A percentile compares a stretch with the other conserved stretches of the same genome.
Evolutionary conservation across 176 grass and related monocot genomes (phyloP).

Genomic region (Canna indica): DNA sequence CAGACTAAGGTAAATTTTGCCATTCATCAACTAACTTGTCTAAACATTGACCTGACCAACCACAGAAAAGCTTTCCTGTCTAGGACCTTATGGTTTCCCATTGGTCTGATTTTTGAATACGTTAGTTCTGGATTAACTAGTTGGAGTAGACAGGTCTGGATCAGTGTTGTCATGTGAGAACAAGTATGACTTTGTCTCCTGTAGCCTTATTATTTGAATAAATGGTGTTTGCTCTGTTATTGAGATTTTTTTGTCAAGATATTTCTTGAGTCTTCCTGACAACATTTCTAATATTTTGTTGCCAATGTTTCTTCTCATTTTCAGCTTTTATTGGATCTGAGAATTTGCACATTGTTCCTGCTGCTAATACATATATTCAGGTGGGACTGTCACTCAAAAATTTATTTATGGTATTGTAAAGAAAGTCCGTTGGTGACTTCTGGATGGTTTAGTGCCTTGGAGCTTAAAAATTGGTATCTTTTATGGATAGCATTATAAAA

Average conservation of each 20-base stretch:
- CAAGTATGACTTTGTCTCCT: background rate
- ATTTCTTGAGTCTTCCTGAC: background rate
- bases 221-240: background rate
- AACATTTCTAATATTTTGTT: constrained; percentile 1
- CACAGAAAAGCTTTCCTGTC: background rate
- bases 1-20: too few species aligned
- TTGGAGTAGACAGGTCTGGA: background rate
- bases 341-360: constrained; percentile 73
- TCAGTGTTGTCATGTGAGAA: background rate
- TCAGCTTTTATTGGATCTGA: constrained; percentile 77
- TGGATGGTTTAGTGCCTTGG: background rate
- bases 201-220: background rate
- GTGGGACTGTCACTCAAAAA: constrained; percentile 21
- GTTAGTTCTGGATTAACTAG: background rate
- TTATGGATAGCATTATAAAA: background rate
- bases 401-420: background rate
- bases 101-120: background rate
- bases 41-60: too few species aligned
- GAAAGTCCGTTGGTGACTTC: background rate
- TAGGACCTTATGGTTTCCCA: background rate
- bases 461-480: background rate
- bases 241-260: background rate
- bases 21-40: too few species aligned
- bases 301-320: constrained; percentile 17
- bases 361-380: constrained; percentile 87